Evolutionary conservation across 1,284 basidiomycete species (phyloP), one percentile per base, ranked within the genome.

Genomic region (Veloboletus limbatus): DNA sequence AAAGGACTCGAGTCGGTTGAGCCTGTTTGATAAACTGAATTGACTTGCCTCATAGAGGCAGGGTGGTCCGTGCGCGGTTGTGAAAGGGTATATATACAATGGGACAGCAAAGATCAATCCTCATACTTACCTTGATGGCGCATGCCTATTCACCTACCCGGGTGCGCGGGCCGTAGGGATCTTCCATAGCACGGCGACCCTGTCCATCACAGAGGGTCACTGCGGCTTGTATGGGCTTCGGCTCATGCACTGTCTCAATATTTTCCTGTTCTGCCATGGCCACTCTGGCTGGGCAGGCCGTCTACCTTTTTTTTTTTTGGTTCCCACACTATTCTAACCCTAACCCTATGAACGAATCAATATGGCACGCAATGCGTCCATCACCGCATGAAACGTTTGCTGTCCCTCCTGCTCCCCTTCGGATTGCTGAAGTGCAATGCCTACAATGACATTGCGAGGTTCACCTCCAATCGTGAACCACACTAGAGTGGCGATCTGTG

Each of bases 401-500:
- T 80, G 75, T 58, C 91, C 85, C 18, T 57, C 58, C 39, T 73
- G 52, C 20, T 58, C 66, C 6, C 59, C 69, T 7, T 68, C 70
- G 13, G 64, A 3, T 51, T 67, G 76, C 35, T 67, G 70, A 48
- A 92, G 62, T 3, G 88, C 83, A 33, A 91, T 70, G 1, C 88
- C 88, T 32, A 90, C 78, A 1, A 91, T 65, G 4, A 91, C 76
- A 28, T 73, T 75, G 47, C 72, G 71, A 48, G 77, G 71, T 33
- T 73, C 63, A 8, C 63, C 58, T 27, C 69, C 72, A 28, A 74
- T 45, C 48, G 72, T 62, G 27, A 75, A 72, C 89, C 90, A 96
- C 2, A 94, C 66, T 8, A 95, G 75, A 0, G 91, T 91, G 0
- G 92, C 89, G 36, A 92, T 84, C 57, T 97, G 94, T 5, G 84